These are phyloP conservation scores for Fusarium concolor DNA, from an alignment of 2,329 filamentous ascomycete species.

Conservation along the genomic window DNA sequence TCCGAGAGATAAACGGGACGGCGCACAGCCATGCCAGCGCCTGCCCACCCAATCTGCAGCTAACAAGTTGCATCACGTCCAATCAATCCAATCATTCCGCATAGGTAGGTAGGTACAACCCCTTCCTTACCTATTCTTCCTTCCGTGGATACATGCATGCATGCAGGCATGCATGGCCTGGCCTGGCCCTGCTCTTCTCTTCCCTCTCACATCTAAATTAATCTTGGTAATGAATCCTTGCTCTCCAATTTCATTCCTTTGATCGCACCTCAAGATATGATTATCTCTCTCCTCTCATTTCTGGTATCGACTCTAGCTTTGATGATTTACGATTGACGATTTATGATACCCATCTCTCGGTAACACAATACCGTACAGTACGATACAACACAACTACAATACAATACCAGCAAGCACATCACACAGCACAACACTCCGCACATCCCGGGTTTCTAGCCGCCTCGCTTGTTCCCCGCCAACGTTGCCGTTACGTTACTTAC, in stretches of 20 bases:
- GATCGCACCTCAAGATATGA: not conserved
- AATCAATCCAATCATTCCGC: slow-evolving; percentile 26
- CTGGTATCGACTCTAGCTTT: not conserved
- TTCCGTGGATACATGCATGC: slow-evolving; percentile 12
- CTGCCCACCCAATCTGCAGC: slow-evolving; percentile 32
- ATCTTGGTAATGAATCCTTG: slow-evolving; percentile 6
- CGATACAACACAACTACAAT: not conserved
- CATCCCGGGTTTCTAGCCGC: not conserved
- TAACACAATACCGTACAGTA: not conserved
- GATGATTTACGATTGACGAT: slow-evolving; percentile 20
- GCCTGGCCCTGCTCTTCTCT: not conserved
- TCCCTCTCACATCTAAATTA: slow-evolving; percentile 28
- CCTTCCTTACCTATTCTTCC: not conserved
- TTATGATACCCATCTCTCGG: slow-evolving; percentile 8
- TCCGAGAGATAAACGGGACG: slow-evolving; percentile 7
- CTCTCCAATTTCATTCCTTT: slow-evolving; percentile 14
- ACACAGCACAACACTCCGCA: not conserved
- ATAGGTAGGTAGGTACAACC: slow-evolving; percentile 1
- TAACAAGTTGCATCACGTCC: slow-evolving; percentile 29
- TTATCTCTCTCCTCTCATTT: not conserved
- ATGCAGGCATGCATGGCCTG: no score
- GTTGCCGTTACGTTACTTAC: not conserved
- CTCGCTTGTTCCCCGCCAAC: not conserved
- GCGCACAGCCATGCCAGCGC: slow-evolving; percentile 29
- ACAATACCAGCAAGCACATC: not conserved